Conservation (phyloP, 495 filamentous ascomycete species). For the Penicillium goetzii region DNA sequence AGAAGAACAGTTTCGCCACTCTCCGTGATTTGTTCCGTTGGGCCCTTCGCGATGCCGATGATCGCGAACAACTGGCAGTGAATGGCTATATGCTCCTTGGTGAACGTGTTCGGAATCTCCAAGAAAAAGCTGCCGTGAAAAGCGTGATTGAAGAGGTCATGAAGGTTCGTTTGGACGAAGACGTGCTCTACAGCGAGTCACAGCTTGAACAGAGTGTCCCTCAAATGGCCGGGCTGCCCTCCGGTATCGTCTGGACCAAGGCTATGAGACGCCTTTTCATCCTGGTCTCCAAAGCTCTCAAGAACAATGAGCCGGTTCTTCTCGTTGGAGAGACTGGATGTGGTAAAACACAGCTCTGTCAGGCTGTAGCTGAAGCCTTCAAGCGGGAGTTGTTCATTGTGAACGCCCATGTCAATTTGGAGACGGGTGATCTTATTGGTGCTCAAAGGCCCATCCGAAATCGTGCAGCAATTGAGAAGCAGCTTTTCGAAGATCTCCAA, state of each 20-base stretch:
- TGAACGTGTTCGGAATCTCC: constrained; percentile 88
- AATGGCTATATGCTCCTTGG: constrained; percentile 96
- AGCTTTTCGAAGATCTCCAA: constrained; percentile 65
- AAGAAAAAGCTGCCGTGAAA: constrained; percentile 84
- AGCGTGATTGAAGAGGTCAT: constrained; percentile 89
- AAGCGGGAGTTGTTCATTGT: constrained; percentile 78
- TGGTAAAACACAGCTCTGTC: constrained; percentile 95
- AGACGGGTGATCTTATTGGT: constrained; percentile 96
- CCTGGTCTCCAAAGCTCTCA: constrained; percentile 79
- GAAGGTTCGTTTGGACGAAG: constrained; percentile 79
- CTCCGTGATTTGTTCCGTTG: constrained; percentile 95
- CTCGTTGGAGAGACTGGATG: constrained; percentile 96
- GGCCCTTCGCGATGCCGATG: constrained; percentile 86
- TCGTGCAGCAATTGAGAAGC: constrained; percentile 66
- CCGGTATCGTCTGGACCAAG: constrained; percentile 86
- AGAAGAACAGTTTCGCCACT: constrained; percentile 96
- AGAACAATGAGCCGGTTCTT: constrained; percentile 91
- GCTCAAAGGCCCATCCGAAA: constrained; percentile 92
- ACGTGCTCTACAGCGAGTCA: constrained; percentile 69
- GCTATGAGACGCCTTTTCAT: constrained; percentile 91
- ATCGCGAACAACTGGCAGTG: constrained; percentile 81
- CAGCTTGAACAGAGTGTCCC: constrained; percentile 49
- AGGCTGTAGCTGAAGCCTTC: constrained; percentile 82
- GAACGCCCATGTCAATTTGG: constrained; percentile 96
- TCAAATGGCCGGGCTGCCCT: constrained; percentile 44